Conservation (phyloP, 139 green algal species). For the Mesostigma viride region DNA sequence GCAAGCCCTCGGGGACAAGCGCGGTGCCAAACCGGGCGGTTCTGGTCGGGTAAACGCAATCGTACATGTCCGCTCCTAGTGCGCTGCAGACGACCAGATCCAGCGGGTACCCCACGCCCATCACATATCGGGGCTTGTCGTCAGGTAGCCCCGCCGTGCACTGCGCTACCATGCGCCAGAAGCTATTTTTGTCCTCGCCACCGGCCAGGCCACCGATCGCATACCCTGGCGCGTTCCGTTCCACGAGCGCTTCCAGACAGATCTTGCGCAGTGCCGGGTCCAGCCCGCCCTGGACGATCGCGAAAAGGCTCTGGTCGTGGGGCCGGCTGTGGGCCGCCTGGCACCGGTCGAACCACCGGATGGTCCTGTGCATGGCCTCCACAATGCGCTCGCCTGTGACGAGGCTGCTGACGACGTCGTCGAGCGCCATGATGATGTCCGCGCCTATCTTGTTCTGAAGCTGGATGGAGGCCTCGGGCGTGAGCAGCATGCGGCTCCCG, state of each 20-base stretch:
- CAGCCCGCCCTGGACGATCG: constrained; percentile 52
- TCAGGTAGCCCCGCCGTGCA: constrained; percentile 51
- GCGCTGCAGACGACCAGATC: constrained; percentile 85
- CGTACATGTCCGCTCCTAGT: constrained; percentile 90
- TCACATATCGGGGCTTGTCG: constrained; percentile 90
- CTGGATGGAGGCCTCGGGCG: constrained; percentile 80
- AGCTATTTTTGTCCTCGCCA: constrained; percentile 83
- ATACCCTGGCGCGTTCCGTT: constrained; percentile 64
- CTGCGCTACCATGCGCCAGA: constrained; percentile 77
- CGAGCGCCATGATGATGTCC: constrained; percentile 94
- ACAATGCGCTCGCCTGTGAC: constrained; percentile 59
- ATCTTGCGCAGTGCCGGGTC: constrained; percentile 46
- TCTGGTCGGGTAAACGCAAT: constrained; percentile 87
- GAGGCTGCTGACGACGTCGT: constrained; percentile 69
- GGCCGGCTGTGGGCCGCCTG: constrained; percentile 57
- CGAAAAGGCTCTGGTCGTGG: constrained; percentile 82
- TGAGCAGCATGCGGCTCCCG: constrained; percentile 81
- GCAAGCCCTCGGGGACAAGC: constrained; percentile 49
- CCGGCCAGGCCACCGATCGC: constrained; percentile 89
- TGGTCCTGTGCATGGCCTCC: constrained; percentile 83
- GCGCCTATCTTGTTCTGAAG: constrained; percentile 62
- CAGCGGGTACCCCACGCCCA: constrained; percentile 73
- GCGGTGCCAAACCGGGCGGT: constrained; percentile 91
- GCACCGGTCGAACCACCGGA: constrained; percentile 91
- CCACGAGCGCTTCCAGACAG: constrained; percentile 45